A percentile compares a stretch with the other conserved stretches of the same genome.
Conservation (phyloP, 768 basidiomycete genomes). For the Kwoniella bestiolae region DNA sequence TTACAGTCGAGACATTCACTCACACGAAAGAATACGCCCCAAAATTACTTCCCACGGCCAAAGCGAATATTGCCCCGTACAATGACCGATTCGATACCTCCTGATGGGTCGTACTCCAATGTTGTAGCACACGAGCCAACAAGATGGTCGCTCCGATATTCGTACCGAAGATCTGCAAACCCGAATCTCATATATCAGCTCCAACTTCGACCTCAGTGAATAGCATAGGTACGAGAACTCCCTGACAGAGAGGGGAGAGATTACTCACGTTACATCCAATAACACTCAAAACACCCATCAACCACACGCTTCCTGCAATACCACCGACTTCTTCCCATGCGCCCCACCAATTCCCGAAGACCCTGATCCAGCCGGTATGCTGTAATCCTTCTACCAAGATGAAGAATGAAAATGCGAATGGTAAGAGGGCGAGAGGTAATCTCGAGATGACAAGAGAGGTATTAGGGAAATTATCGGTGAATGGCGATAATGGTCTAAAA, state of each 20-base stretch:
- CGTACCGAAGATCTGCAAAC: conserved; percentile 68
- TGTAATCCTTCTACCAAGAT: conserved; percentile 85
- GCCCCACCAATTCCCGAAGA: conserved; percentile 74
- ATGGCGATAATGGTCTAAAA: conserved; percentile 7
- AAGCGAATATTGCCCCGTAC: conserved; percentile 63
- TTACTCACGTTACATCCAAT: conserved; percentile 69
- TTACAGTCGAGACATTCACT: conserved; percentile 12
- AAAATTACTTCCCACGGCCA: conserved; percentile 85
- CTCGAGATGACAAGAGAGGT: conserved; percentile 62
- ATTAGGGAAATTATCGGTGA: conserved; percentile 67
- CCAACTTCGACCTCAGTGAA: too few relatives aligned
- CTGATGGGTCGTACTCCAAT: conserved; percentile 16
- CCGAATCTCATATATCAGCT: not conserved
- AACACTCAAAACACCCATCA: conserved; percentile 73
- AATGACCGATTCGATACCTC: conserved; percentile 47
- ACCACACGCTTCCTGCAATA: conserved; percentile 65
- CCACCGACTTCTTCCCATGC: conserved; percentile 61
- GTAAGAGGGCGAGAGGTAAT: conserved; percentile 79
- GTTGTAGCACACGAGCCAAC: conserved; percentile 72
- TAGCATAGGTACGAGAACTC: too few relatives aligned
- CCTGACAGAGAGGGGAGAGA: too few relatives aligned
- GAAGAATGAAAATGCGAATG: conserved; percentile 93
- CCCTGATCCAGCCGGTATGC: conserved; percentile 81
- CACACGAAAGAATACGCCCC: conserved; percentile 83
- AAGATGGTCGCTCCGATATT: conserved; percentile 92